Evolutionary conservation across 2,329 filamentous ascomycete genomes (phyloP).

Genomic region (Aschersonia sp.): DNA sequence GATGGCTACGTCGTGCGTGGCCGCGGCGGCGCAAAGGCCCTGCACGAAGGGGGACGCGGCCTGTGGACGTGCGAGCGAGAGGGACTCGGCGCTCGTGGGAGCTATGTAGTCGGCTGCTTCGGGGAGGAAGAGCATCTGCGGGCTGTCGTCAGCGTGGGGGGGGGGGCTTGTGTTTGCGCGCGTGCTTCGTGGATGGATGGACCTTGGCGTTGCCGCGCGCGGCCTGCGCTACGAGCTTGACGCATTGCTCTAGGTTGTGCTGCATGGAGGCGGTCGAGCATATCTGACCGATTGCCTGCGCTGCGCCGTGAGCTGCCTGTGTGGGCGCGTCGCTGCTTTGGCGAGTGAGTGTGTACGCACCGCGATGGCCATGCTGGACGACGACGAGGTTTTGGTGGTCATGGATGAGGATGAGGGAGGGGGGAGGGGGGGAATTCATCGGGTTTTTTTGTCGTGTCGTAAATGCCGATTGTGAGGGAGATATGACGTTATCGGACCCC

Average conservation of each 20-base stretch:
- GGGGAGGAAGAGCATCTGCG: constrained; percentile 70
- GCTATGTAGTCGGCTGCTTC: constrained; percentile 88
- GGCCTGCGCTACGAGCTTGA: constrained; percentile 56
- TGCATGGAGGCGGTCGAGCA: constrained; percentile 68
- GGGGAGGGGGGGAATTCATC: neutral
- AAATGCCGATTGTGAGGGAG: too few relatives aligned
- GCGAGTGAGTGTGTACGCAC: constrained; percentile 5
- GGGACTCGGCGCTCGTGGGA: constrained; percentile 48
- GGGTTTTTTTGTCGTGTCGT: too few relatives aligned
- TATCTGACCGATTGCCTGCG: constrained; percentile 69
- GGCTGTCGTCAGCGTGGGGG: neutral
- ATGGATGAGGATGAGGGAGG: neutral
- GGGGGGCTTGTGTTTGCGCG: neutral
- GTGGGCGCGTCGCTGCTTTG: too few relatives aligned
- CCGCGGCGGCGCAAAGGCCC: constrained; percentile 58
- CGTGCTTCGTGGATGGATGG: constrained; percentile 4
- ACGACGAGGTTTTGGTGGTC: neutral
- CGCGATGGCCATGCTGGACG: constrained; percentile 7
- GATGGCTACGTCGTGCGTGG: constrained; percentile 49
- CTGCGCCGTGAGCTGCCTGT: neutral
- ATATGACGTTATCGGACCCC: neutral
- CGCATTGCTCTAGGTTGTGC: constrained; percentile 70
- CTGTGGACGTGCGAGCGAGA: constrained; percentile 56
- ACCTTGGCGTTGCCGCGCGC: constrained; percentile 67
- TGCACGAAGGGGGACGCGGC: constrained; percentile 57